Evolutionary conservation across 305 asterid genomes (phyloP).

Genomic region (Fraxinus sp.): DNA sequence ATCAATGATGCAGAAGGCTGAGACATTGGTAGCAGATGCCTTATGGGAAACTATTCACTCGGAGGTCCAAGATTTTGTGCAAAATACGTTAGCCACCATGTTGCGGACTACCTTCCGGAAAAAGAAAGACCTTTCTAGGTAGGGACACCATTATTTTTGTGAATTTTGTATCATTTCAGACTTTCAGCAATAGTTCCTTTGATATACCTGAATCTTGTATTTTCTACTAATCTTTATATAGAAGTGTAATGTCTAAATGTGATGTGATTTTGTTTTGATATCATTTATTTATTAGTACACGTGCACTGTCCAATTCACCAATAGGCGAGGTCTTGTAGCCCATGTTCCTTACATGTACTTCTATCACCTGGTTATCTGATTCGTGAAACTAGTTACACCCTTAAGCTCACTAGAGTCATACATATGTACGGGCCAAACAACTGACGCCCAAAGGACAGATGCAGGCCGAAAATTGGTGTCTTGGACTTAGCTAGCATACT

Average conservation of each 20-base stretch:
- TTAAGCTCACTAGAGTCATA: background rate
- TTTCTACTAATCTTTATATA: background rate
- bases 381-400: background rate
- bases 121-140: conserved; percentile 97
- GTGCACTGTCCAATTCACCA: background rate
- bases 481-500: background rate
- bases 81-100: conserved; percentile 85
- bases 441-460: background rate
- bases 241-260: conserved; percentile 12
- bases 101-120: conserved; percentile 87
- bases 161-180: conserved; percentile 17
- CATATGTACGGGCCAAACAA: conserved; percentile 9
- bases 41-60: conserved; percentile 98
- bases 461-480: background rate
- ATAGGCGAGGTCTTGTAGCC: background rate
- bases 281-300: background rate
- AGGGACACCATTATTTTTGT: conserved; percentile 13
- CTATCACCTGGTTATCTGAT: conserved; percentile 10
- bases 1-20: conserved; percentile 84
- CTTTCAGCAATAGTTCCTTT: background rate
- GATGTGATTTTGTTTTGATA: background rate
- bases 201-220: conserved; percentile 8
- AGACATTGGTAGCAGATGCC: conserved; percentile 93
- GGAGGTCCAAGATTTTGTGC: conserved; percentile 99
- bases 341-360: background rate